These are phyloP conservation scores for Globisporangium canariense DNA, from an alignment of 352 stramenopile genomes.

Conservation along the genomic window DNA sequence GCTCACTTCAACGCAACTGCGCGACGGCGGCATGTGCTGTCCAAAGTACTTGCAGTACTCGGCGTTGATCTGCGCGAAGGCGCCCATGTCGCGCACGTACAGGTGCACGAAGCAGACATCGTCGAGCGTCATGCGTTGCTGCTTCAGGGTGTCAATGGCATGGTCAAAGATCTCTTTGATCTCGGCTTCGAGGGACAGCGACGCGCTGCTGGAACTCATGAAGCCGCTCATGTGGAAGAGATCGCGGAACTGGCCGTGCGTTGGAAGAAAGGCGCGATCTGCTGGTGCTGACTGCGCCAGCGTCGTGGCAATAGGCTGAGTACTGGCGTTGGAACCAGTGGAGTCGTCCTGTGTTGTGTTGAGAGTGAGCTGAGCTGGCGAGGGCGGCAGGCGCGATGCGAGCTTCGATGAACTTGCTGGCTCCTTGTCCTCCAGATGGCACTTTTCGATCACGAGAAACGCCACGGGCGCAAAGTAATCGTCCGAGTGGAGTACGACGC, in stretches of 20 bases:
- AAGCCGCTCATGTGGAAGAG: conserved; percentile 66
- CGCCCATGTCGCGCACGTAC: conserved; percentile 93
- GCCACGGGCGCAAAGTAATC: conserved; percentile 91
- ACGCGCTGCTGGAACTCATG: conserved; percentile 34
- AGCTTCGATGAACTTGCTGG: conserved; percentile 30
- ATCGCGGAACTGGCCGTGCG: conserved; percentile 48
- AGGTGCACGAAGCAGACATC: conserved; percentile 97
- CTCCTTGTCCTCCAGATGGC: conserved; percentile 89
- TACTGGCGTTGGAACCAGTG: not conserved
- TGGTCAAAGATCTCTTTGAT: conserved; percentile 55
- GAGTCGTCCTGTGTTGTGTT: not conserved
- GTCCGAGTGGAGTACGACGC: conserved; percentile 91
- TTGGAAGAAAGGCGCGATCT: conserved; percentile 23
- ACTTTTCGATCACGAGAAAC: conserved; percentile 89
- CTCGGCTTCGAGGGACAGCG: conserved; percentile 56
- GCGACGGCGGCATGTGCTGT: conserved; percentile 71
- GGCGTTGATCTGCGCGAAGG: conserved; percentile 93
- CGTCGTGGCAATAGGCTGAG: not conserved
- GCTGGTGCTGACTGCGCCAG: conserved; percentile 17
- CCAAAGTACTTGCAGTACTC: conserved; percentile 93
- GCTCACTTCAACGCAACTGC: conserved; percentile 85
- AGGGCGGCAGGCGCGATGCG: conserved; percentile 30
- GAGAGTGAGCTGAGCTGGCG: not conserved
- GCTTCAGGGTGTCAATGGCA: conserved; percentile 24
- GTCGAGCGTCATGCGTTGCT: conserved; percentile 55